phyloP scores from a whole-genome alignment of 306 rosid species.

The Crataegus laevigata region DNA sequence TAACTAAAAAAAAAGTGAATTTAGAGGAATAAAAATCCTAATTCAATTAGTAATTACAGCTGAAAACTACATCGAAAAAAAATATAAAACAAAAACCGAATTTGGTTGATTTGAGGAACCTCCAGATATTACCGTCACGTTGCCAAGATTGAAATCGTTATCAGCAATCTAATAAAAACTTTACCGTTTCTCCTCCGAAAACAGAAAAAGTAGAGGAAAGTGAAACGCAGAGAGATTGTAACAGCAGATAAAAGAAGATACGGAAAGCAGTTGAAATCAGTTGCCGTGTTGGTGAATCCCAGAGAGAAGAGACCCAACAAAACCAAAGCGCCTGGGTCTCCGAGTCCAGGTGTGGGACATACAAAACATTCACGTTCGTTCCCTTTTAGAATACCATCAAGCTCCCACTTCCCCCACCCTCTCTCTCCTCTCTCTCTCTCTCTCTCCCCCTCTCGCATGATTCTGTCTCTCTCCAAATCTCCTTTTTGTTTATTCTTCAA shows the following conservation, averaged over 20 bases:
- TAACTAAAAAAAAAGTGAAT: too few species aligned
- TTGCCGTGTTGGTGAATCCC: background rate
- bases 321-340: background rate
- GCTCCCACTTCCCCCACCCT: background rate
- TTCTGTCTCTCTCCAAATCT: constrained; percentile 25
- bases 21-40: too few species aligned
- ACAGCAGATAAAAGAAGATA: background rate
- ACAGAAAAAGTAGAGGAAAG: background rate
- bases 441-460: background rate
- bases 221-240: background rate
- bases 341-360: too few species aligned
- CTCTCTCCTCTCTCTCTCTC: background rate
- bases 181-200: background rate
- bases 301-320: background rate
- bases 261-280: background rate
- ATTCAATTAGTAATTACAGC: background rate
- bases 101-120: background rate
- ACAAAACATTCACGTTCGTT: background rate
- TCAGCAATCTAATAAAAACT: background rate
- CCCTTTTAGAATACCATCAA: background rate
- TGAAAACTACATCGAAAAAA: background rate
- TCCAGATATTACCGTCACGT: background rate
- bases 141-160: background rate
- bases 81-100: background rate
- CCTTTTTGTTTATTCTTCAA: background rate